These are phyloP conservation scores for Suillus ampliporus DNA, from an alignment of 768 basidiomycete species.

Conservation along the genomic window DNA sequence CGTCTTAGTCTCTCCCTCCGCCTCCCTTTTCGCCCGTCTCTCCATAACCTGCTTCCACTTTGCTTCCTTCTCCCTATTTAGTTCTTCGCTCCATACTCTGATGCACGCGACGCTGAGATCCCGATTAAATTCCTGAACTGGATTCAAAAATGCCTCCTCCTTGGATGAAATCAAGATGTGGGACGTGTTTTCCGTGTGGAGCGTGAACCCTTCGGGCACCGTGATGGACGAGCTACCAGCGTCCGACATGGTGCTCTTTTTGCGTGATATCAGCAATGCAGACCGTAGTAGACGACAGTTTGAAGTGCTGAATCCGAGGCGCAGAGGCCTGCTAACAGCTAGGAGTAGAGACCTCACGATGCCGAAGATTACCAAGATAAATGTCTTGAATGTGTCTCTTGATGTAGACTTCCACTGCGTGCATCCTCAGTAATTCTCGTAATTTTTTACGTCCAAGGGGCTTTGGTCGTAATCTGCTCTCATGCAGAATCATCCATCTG, in stretches of 20 bases:
- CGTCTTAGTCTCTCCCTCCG: neutral
- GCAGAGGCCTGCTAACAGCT: conserved; percentile 33
- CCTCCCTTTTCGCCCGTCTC: conserved; percentile 46
- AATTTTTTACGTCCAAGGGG: conserved; percentile 1
- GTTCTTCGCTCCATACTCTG: conserved; percentile 81
- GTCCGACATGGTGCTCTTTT: conserved; percentile 6
- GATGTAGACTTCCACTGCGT: neutral
- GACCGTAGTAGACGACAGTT: neutral
- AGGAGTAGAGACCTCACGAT: conserved; percentile 27
- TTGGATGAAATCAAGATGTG: conserved; percentile 72
- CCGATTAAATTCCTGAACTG: conserved; percentile 97
- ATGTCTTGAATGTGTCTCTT: conserved; percentile 7
- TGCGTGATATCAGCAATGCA: conserved; percentile 5
- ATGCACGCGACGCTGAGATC: conserved; percentile 94
- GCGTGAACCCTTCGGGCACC: conserved; percentile 75
- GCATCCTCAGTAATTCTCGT: conserved; percentile 1
- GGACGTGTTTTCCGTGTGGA: conserved; percentile 83
- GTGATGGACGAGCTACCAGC: conserved; percentile 29
- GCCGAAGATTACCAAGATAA: conserved; percentile 13
- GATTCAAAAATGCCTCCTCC: conserved; percentile 93
- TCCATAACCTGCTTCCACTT: conserved; percentile 62
- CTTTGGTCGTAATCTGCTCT: neutral
- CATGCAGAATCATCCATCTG: conserved; percentile 11
- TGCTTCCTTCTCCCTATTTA: conserved; percentile 64
- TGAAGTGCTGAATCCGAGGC: conserved; percentile 22